phyloP scores from a whole-genome alignment of 2,329 filamentous ascomycete species.

The Scedosporium minutisporum region DNA sequence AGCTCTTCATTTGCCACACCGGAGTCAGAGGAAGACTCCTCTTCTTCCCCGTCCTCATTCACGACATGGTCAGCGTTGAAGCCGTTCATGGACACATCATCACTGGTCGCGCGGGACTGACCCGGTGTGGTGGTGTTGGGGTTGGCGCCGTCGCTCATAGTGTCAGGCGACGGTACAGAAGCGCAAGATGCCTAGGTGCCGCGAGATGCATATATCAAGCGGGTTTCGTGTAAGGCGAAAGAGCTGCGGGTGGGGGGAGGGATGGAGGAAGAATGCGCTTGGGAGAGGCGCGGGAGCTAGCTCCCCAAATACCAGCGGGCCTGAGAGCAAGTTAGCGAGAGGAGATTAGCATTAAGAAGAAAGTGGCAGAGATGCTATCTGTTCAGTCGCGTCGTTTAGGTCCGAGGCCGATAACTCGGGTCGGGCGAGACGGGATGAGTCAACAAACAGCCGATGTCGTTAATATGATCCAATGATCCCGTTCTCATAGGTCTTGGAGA shows the following conservation, averaged over 20 bases:
- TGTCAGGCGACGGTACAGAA: neutral
- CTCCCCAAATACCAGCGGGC: neutral
- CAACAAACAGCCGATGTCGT: too few species aligned
- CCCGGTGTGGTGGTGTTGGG: neutral
- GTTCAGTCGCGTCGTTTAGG: too few species aligned
- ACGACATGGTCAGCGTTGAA: neutral
- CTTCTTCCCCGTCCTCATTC: slow-evolving; percentile 19
- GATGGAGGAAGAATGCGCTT: neutral
- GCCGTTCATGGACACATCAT: slow-evolving; percentile 2
- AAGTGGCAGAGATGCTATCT: too few species aligned
- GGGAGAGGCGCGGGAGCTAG: neutral
- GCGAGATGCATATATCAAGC: neutral
- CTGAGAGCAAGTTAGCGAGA: neutral
- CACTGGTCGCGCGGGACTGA: neutral
- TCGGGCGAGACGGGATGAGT: too few species aligned
- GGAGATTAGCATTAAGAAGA: too few species aligned
- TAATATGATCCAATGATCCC: too few species aligned
- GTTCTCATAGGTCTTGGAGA: too few species aligned
- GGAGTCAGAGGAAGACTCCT: slow-evolving; percentile 10
- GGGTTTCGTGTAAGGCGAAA: neutral
- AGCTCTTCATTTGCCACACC: slow-evolving; percentile 11
- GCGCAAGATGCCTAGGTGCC: neutral
- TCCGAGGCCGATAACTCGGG: too few species aligned
- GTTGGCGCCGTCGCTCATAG: neutral
- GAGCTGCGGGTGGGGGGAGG: neutral